Percentiles rank a stretch among this genome's conserved stretches.
Evolutionary conservation across 805 yeast species (phyloP).

Genomic region (Hanseniaspora valbyensis): DNA sequence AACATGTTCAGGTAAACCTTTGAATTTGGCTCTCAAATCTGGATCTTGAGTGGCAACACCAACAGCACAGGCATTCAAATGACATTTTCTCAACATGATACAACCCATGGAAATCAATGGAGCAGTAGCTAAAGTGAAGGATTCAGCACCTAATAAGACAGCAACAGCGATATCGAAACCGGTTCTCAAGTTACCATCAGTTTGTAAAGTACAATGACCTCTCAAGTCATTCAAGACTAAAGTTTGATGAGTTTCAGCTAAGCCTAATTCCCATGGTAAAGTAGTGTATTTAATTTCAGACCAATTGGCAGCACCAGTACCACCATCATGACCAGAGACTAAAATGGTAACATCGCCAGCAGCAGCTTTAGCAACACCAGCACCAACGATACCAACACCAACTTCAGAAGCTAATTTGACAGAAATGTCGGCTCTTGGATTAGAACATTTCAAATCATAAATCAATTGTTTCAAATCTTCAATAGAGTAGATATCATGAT

Average conservation of each 20-base stretch:
- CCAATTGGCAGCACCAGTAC: slow-evolving; percentile 98
- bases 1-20: slow-evolving; percentile 96
- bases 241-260: slow-evolving; percentile 97
- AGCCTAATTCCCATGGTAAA: slow-evolving; percentile 96
- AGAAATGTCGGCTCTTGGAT: slow-evolving; percentile 93
- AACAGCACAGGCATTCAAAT: slow-evolving; percentile 88
- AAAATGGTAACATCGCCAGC: slow-evolving; percentile 73
- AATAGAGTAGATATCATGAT: slow-evolving; percentile 94
- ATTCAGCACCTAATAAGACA: slow-evolving; percentile 92
- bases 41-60: slow-evolving; percentile 99
- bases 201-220: slow-evolving; percentile 89
- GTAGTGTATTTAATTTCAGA: slow-evolving; percentile 96
- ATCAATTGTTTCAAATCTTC: slow-evolving; percentile 95
- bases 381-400: slow-evolving; percentile 97
- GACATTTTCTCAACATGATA: slow-evolving; percentile 92
- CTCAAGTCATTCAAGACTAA: slow-evolving; percentile 88
- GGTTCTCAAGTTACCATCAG: slow-evolving; percentile 97
- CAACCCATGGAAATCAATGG: slow-evolving; percentile 97
- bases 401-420: slow-evolving; percentile 95
- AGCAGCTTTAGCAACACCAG: slow-evolving; percentile 98
- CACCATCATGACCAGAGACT: slow-evolving; percentile 98
- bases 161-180: slow-evolving; percentile 97
- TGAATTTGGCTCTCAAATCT: slow-evolving; percentile 76
- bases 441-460: slow-evolving; percentile 91
- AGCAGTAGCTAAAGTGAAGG: slow-evolving; percentile 96